Evolutionary conservation across 1,284 basidiomycete genomes (phyloP), one percentile per base, ranked within the genome.

Genomic region (Pseudozyma tsukubaensis): DNA sequence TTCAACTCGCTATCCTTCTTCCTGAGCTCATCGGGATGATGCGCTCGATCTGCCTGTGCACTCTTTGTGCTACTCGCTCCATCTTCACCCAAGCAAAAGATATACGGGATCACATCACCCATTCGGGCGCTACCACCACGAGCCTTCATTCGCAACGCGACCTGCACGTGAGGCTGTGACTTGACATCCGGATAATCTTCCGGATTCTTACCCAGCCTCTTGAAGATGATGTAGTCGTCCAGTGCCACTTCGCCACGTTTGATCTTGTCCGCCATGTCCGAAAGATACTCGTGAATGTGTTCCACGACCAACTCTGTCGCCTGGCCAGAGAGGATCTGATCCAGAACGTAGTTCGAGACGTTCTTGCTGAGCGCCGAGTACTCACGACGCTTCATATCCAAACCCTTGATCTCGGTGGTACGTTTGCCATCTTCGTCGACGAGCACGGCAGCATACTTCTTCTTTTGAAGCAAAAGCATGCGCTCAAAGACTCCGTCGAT

Each of bases 361-460:
- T 90, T 91, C 86, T 99, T 99, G 2, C 94, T 96, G 48, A 99
- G 86, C 4, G 89, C 89, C 77, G 92, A 97, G 85, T 94, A 99
- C 85, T 99, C 97, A 87, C 97, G 88, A 51, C 97, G 90, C 86
- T 98, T 99, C 97, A 99, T 98, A 85, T 99, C 97, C 36, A 99
- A 87, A 86, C 97, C 97, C 85, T 99, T 99, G 85, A 99, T 88
- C 84, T 99, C 97, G 16, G 79, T 83, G 6, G 49, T 71, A 4
- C 66, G 59, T 36, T 76, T 76, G 10, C 77, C 79, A 18, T 67
- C 74, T 5, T 82, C 79, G 50, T 77, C 68, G 7, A 72, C 76
- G 86, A 97, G 97, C 83, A 97, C 88, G 0, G 97, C 97, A 0
- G 97, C 97, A 79, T 99, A 99, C 86, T 99, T 99, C 88, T 99